Percentiles rank a stretch among this genome's conserved stretches.
Evolutionary conservation across 2,329 filamentous ascomycete genomes (phyloP).

Genomic region (Clarireedia monteithiana): DNA sequence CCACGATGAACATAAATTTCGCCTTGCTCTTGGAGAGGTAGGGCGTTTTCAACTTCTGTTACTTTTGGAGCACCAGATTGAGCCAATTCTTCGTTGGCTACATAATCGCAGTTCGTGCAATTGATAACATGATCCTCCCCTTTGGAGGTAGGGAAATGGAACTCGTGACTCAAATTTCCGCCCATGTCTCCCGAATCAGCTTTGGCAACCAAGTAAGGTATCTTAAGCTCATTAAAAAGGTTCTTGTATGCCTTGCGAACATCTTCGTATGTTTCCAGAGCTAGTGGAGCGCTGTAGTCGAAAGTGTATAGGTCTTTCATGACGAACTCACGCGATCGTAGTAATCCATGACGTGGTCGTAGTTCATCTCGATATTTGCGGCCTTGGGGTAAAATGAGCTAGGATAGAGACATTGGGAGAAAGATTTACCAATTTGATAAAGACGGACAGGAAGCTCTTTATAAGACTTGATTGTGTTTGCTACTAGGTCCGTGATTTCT

Average conservation of each 20-base stretch:
- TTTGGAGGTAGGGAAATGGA: constrained; percentile 70
- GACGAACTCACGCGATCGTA: constrained; percentile 83
- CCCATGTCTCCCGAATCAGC: constrained; percentile 97
- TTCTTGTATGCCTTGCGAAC: constrained; percentile 67
- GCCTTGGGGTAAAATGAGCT: constrained; percentile 37
- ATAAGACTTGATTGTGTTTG: constrained; percentile 67
- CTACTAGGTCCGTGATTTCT: constrained; percentile 81
- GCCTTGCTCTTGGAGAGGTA: constrained; percentile 21
- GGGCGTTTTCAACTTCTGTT: not conserved
- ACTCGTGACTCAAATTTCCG: constrained; percentile 88
- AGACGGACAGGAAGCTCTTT: constrained; percentile 78
- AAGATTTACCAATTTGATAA: constrained; percentile 74
- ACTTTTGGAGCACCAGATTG: constrained; percentile 14
- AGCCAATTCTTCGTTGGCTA: constrained; percentile 84
- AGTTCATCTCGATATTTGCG: constrained; percentile 93
- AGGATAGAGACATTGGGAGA: not conserved
- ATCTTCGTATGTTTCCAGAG: constrained; percentile 69
- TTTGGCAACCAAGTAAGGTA: constrained; percentile 78
- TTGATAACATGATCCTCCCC: constrained; percentile 82
- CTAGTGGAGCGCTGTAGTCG: constrained; percentile 59
- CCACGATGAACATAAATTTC: constrained; percentile 43
- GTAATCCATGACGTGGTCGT: constrained; percentile 76
- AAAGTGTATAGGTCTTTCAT: constrained; percentile 99
- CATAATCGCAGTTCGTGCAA: constrained; percentile 66
- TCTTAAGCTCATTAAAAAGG: constrained; percentile 73